Evolutionary conservation across 2,329 filamentous ascomycete species (phyloP).

Genomic region (Emmonsiellopsis sp.): DNA sequence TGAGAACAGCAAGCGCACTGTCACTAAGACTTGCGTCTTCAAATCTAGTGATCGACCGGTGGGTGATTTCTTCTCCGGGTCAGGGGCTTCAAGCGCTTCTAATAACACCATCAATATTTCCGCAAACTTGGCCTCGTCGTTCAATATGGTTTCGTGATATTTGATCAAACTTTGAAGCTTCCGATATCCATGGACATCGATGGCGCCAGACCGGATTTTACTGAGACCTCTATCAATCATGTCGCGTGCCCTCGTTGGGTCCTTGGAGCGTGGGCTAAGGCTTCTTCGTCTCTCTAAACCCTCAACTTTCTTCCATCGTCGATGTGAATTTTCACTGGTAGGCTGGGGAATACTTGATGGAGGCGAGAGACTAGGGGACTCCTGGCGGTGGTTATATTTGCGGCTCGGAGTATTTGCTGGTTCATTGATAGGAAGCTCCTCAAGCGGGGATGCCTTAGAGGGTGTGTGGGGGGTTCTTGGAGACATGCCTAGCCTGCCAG

Average conservation of each 20-base stretch:
- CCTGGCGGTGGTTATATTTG: constrained; percentile 16
- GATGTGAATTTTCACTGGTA: constrained; percentile 17
- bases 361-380: constrained; percentile 4
- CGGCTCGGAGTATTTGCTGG: constrained; percentile 17
- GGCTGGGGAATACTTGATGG: constrained; percentile 3
- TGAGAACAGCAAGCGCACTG: constrained; percentile 30
- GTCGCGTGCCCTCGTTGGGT: constrained; percentile 25
- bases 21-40: constrained; percentile 34
- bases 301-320: constrained; percentile 25
- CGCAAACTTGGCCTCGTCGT: constrained; percentile 27
- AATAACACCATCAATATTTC: constrained; percentile 29
- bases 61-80: constrained; percentile 19
- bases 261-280: constrained; percentile 30
- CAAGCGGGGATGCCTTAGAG: constrained; percentile 23
- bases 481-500: constrained; percentile 11
- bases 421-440: constrained; percentile 32
- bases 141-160: constrained; percentile 26
- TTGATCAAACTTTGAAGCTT: constrained; percentile 33
- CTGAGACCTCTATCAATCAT: constrained; percentile 30
- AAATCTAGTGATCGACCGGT: constrained; percentile 21
- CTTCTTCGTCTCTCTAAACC: constrained; percentile 20
- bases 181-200: constrained; percentile 34
- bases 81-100: constrained; percentile 24
- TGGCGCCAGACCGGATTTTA: constrained; percentile 24
- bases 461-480: constrained; percentile 15